Evolutionary conservation across 148 eudicot genomes (phyloP).

Genomic region (Oxyria digyna): DNA sequence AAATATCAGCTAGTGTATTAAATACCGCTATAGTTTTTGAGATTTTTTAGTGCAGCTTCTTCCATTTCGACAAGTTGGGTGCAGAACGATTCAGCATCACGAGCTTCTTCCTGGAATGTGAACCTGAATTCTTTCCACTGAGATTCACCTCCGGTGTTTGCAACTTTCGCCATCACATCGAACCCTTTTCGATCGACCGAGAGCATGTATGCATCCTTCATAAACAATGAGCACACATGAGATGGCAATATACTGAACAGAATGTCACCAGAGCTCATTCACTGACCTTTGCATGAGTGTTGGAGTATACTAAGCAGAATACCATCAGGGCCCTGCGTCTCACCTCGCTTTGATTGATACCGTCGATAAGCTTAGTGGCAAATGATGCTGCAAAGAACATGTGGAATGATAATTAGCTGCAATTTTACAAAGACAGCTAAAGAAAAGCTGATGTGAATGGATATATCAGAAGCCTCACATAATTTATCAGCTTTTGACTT

Average conservation of each 20-base stretch:
- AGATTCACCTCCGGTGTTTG: constrained; percentile 39
- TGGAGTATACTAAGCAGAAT: constrained; percentile 46
- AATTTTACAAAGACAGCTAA: not conserved
- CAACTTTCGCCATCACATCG: constrained; percentile 55
- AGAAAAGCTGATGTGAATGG: not conserved
- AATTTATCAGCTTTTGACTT: constrained; percentile 55
- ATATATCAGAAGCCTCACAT: constrained; percentile 30
- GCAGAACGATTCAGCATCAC: constrained; percentile 56
- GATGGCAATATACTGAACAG: not conserved
- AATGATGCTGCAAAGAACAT: constrained; percentile 45
- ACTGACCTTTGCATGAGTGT: constrained; percentile 54
- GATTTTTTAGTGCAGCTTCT: constrained; percentile 52
- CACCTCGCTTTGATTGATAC: constrained; percentile 73
- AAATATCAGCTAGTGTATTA: no score
- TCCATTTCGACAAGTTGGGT: constrained; percentile 65
- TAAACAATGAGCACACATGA: not conserved
- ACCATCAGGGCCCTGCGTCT: constrained; percentile 78
- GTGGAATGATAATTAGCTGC: not conserved
- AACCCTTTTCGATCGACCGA: constrained; percentile 73
- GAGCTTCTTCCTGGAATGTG: constrained; percentile 45
- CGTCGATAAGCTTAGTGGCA: constrained; percentile 66
- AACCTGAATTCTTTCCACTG: constrained; percentile 71
- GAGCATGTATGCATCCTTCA: constrained; percentile 62
- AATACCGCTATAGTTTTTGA: constrained; percentile 52
- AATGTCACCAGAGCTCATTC: not conserved